Percentiles rank a stretch among this genome's conserved stretches.
Evolutionary conservation across 139 green algal genomes (phyloP).

Genomic region (Chlamydomonas incerta): DNA sequence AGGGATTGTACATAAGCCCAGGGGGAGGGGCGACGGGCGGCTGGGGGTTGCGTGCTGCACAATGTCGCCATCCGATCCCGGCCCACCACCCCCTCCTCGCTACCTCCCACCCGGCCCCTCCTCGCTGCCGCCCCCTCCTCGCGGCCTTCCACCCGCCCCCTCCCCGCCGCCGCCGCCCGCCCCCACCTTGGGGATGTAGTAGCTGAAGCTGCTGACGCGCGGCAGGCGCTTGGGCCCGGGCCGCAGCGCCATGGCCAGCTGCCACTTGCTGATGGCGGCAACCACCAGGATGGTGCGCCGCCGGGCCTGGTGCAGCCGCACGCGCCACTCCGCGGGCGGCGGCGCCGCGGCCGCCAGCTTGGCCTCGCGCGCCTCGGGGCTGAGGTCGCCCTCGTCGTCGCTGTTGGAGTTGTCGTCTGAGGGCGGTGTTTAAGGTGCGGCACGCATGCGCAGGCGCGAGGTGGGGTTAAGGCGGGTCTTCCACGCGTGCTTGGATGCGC

Average conservation of each 20-base stretch:
- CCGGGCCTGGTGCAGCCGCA: constrained; percentile 43
- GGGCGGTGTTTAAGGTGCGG: no score
- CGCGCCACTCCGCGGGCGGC: constrained; percentile 27
- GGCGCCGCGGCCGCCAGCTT: neutral
- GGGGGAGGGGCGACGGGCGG: no score
- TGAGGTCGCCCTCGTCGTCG: neutral
- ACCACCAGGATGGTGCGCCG: constrained; percentile 35
- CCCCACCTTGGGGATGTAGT: constrained; percentile 38
- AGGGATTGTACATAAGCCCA: no score
- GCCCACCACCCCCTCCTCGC: no score
- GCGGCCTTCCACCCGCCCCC: neutral
- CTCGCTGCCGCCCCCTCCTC: no score
- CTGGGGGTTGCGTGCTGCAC: no score
- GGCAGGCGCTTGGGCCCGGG: constrained; percentile 37
- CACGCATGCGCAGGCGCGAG: no score
- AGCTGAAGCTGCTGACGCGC: constrained; percentile 32
- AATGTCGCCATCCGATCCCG: no score
- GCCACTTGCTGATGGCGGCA: constrained; percentile 11
- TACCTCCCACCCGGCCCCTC: neutral
- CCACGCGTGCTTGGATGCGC: neutral
- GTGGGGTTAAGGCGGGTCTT: no score
- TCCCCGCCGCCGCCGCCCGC: no score
- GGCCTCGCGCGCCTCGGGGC: neutral
- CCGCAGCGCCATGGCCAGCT: constrained; percentile 13
- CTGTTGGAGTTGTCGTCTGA: neutral